These are phyloP conservation scores for Pythium utonaiense DNA, from an alignment of 352 stramenopile genomes.

Conservation along the genomic window DNA sequence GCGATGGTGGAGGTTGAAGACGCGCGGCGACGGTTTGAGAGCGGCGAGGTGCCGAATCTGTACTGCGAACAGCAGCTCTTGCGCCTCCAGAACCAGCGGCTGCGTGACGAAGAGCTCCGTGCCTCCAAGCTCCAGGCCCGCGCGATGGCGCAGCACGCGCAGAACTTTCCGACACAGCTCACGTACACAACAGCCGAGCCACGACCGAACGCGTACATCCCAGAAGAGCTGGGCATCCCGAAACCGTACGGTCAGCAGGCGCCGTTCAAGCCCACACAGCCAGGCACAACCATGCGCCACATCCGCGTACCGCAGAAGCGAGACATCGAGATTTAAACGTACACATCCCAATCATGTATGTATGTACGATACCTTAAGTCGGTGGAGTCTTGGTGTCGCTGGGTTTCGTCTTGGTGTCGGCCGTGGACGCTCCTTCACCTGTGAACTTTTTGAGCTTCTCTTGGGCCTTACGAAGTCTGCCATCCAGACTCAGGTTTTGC, in stretches of 20 bases:
- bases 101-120: conserved; percentile 48
- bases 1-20: conserved; percentile 64
- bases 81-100: conserved; percentile 49
- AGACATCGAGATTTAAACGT: conserved; percentile 92
- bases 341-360: neutral
- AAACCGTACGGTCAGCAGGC: conserved; percentile 90
- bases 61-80: conserved; percentile 77
- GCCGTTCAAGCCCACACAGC: conserved; percentile 90
- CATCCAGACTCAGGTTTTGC: conserved; percentile 60
- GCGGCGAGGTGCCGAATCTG: conserved; percentile 69
- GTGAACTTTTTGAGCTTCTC: conserved; percentile 61
- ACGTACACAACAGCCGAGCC: conserved; percentile 88
- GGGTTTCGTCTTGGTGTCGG: neutral
- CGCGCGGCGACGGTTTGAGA: conserved; percentile 44
- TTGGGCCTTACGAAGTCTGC: conserved; percentile 56
- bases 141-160: conserved; percentile 41
- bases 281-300: conserved; percentile 90
- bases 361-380: conserved; percentile 2
- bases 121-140: conserved; percentile 39
- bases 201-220: conserved; percentile 93
- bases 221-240: conserved; percentile 89
- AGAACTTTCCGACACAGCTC: conserved; percentile 64
- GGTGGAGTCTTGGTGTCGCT: neutral
- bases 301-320: conserved; percentile 83
- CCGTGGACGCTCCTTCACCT: conserved; percentile 14